phyloP scores from a whole-genome alignment of 2,329 filamentous ascomycete genomes.

The Albophoma yamanashiensis region DNA sequence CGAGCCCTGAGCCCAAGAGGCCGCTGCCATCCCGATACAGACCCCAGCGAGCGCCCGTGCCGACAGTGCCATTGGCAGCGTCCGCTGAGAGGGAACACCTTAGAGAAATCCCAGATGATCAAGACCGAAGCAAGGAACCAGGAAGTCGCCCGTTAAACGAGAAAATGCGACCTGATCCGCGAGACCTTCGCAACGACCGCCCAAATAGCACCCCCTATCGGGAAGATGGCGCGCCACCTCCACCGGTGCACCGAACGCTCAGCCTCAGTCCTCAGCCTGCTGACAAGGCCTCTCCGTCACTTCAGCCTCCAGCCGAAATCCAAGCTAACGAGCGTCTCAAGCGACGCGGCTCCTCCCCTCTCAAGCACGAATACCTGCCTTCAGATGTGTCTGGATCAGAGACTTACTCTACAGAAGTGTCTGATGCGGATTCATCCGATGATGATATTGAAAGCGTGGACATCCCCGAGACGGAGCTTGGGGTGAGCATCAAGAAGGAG shows the following conservation, averaged over 20 bases:
- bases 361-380: conserved; percentile 95
- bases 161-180: conserved; percentile 25
- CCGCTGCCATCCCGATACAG: conserved; percentile 14
- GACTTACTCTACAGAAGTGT: conserved; percentile 38
- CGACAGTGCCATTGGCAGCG: background rate
- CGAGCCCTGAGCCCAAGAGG: conserved; percentile 12
- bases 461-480: conserved; percentile 46
- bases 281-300: conserved; percentile 9
- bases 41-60: conserved; percentile 6
- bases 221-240: conserved; percentile 45
- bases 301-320: conserved; percentile 25
- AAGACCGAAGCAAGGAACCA: conserved; percentile 15
- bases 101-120: conserved; percentile 9
- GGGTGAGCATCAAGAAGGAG: conserved; percentile 40
- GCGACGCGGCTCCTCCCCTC: conserved; percentile 75
- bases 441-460: conserved; percentile 51
- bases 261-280: conserved; percentile 24
- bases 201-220: conserved; percentile 25
- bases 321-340: conserved; percentile 35
- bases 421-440: conserved; percentile 34
- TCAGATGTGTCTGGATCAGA: conserved; percentile 56
- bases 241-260: conserved; percentile 40
- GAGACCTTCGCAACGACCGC: conserved; percentile 19
- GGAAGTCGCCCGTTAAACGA: conserved; percentile 23
- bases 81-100: background rate